Evolutionary conservation across 148 eudicot species (phyloP), one percentile per base, ranked within the genome.

Genomic region (Cornus florida): DNA sequence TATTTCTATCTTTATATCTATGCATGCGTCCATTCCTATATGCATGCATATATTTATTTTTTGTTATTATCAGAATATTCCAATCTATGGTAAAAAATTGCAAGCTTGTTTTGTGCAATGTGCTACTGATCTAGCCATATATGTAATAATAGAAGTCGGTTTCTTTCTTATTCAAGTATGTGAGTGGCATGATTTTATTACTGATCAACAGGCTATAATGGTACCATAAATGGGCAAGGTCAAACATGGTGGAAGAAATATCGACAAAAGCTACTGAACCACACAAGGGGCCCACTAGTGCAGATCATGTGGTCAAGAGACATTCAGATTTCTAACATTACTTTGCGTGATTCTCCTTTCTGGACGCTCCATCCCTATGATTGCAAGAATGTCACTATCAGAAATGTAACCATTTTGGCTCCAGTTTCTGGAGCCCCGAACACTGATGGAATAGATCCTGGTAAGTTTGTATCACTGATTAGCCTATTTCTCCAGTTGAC

Each of bases 361-460:
- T 95, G 99, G 99, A 95, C 99, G 0, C 88, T 95, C 69, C 99
- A 95, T 79, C 98, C 99, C 70, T 95, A 93, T 75, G 99, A 95
- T 82, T 95, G 99, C 87, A 95, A 90, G 77, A 95, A 93, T 78
- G 91, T 95, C 32, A 91, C 94, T 2, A 81, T 95, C 77, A 86
- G 84, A 73, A 89, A 93, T 80, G 83, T 95, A 38, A 95, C 99
- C 10, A 92, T 95, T 75, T 84, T 95, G 85, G 93, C 94, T 50
- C 99, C 99, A 68, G 77, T 92, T 60, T 84, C 67, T 46, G 87
- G 84, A 28, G 99, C 99, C 72, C 99, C 99, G 48, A 95, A 95
- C 78, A 95, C 99, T 20, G 99, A 95, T 87, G 99, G 99, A 69
- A 92, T 95, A 67, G 97, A 95, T 89, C 99, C 99, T 57, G 97